Evolutionary conservation across 257 asterid genomes (phyloP), one percentile per base, ranked within the genome.

Genomic region (Solanum chiquidenum): DNA sequence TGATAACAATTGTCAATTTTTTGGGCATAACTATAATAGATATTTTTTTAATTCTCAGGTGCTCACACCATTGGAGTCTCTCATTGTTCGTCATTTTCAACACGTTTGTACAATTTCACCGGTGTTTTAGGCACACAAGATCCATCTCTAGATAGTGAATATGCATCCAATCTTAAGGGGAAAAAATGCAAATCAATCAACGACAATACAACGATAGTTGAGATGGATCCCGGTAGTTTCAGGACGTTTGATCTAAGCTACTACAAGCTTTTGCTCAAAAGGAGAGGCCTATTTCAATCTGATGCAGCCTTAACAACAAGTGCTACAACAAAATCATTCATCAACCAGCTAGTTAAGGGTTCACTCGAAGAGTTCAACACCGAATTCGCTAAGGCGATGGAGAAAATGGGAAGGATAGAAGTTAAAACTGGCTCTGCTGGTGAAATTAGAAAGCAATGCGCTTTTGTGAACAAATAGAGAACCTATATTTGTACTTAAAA

Each of bases 61-160:
- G 95, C 94, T 55, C 95, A 94, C 86, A 92, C 95, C 12, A 92
- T 94, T 62, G 94, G 96, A 49, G 93, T 92, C 7, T 82, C 94
- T 16, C 96, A 92, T 71, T 94, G 96, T 37, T 91, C 91, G 3
- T 89, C 93, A 38, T 92, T 94, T 89, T 89, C 93, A 35, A 90
- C 89, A 88, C 90, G 95, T 86, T 90, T 93, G 2, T 89, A 27
- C 91, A 92, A 94, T 89, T 94, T 76, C 58, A 40, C 60, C 2
- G 58, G 83, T 6, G 83, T 76, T 38, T 76, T 76, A 0, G 83
- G 83, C 12, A 12, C 83, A 3, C 23, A 76, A 76, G 83, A 76
- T 40, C 60, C 83, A 12, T 76, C 83, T 76, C 90, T 94, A 34
- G 90, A 93, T 75, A 76, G 88, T 8, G 31, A n/a, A 11, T 91